Conservation (phyloP, 2,329 filamentous ascomycete genomes). For the Diaporthe australafricana region DNA sequence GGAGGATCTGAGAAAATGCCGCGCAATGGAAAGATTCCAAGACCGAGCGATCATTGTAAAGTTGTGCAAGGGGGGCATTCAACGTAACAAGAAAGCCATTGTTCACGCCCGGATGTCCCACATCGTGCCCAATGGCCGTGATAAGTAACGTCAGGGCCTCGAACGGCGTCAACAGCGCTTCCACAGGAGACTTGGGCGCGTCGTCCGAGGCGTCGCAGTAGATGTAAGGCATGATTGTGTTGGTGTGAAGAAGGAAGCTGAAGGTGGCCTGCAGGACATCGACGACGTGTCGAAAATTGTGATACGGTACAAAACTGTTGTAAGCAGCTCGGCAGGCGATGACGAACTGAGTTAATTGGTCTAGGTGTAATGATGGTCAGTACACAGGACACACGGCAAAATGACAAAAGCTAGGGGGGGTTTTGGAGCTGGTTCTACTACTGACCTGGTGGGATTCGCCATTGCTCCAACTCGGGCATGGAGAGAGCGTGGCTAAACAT, state of each 20-base stretch:
- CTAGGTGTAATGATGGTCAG: slow-evolving; percentile 62
- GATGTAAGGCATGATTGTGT: slow-evolving; percentile 76
- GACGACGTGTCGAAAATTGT: slow-evolving; percentile 97
- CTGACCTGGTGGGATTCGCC: slow-evolving; percentile 82
- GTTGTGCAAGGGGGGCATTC: slow-evolving; percentile 90
- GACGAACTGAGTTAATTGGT: slow-evolving; percentile 85
- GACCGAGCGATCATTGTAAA: slow-evolving; percentile 97
- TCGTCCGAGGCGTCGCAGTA: slow-evolving; percentile 49
- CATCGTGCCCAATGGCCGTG: slow-evolving; percentile 97
- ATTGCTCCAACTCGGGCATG: slow-evolving; percentile 83
- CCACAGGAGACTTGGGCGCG: slow-evolving; percentile 71
- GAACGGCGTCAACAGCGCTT: slow-evolving; percentile 82
- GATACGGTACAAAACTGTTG: slow-evolving; percentile 95
- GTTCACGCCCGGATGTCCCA: slow-evolving; percentile 97
- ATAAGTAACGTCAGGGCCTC: slow-evolving; percentile 91
- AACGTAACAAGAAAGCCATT: slow-evolving; percentile 95
- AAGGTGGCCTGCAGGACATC: slow-evolving; percentile 96
- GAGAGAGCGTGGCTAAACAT: slow-evolving; percentile 92
- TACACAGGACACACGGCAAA: slow-evolving; percentile 34
- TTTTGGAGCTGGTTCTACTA: slow-evolving; percentile 36
- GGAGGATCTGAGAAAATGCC: slow-evolving; percentile 94
- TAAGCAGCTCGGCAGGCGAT: slow-evolving; percentile 93
- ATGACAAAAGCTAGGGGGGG: slow-evolving; percentile 33
- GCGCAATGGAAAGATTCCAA: slow-evolving; percentile 98
- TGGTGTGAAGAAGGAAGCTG: slow-evolving; percentile 85